Base-by-base conservation (phyloP, 108 stramenopile genomes). In the Nannochloropsis gaditana region DNA sequence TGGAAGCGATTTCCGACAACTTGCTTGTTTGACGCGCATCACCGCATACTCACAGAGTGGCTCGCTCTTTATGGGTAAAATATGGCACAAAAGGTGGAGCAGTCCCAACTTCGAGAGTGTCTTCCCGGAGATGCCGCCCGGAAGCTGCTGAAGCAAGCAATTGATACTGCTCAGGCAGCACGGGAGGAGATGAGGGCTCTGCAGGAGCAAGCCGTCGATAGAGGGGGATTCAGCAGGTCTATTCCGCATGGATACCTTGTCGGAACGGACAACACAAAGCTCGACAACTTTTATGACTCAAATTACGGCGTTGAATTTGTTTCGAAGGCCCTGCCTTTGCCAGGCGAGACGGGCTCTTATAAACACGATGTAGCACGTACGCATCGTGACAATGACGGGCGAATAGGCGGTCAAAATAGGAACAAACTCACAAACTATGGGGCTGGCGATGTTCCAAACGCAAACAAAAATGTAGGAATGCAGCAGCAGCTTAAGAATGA, bases 111-210 rank as follows among this genome's bases (percentile, higher is more conserved):
- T 31, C 31, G 31, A 31, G 31, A 31, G 31, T 31, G 31, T 31
- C 31, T 31, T 31, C 31, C 31, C 31, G 59, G n/a, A 73, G 59
- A 15, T 15, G n/a, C 15, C 19, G 59, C 59, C 19, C 59, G 59
- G 59, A n/a, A 73, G 59, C 59, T 73, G 4, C 59, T 73, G 19
- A 73, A 73, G 59, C 59, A 73, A n/a, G 59, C 59, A 73, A 73
- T 73, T n/a, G 4, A n/a, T 73, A 73, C 59, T n/a, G 59, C 59
- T 15, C 59, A 6, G n/a, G 59, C 59, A 4, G 59, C 59, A 3
- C 59, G 8, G n/a, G 59, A 73, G 6, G 59, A 73, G 59, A 5
- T 73, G 59, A 15, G 59, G 19, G 59, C 59, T 73, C 59, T 73
- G 59, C 59, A n/a, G 59, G 59, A 73, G 2, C 15, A n/a, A n/a